Conservation (phyloP, 768 basidiomycete genomes). For the Rickenella mellea region DNA sequence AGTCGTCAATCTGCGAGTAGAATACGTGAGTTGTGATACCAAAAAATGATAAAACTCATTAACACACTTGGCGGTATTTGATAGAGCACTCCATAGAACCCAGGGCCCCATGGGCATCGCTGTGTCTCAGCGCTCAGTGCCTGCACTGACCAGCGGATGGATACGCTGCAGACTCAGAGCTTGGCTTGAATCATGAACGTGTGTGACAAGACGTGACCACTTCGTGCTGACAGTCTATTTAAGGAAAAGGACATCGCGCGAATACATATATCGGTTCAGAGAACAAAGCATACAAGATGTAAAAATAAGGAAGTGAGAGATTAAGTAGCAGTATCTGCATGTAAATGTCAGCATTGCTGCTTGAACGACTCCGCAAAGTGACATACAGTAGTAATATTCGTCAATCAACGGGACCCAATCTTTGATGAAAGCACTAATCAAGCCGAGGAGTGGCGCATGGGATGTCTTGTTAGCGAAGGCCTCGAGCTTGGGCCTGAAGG, state of each 20-base stretch:
- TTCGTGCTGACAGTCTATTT: no score
- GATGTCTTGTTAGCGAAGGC: constrained; percentile 46
- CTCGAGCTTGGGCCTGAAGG: constrained; percentile 64
- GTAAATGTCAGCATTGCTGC: no score
- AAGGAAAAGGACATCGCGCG: no score
- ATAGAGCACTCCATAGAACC: constrained; percentile 57
- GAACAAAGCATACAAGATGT: no score
- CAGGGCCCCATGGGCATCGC: constrained; percentile 39
- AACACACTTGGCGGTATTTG: constrained; percentile 50
- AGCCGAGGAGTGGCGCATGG: constrained; percentile 52
- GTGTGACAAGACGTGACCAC: no score
- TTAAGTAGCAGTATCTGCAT: not conserved
- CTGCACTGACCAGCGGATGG: no score
- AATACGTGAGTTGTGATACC: constrained; percentile 5
- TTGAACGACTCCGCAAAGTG: no score
- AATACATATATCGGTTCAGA: no score
- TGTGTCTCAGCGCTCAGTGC: no score
- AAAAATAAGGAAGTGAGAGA: not conserved
- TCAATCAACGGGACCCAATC: constrained; percentile 88
- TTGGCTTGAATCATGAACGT: no score
- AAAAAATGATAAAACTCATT: not conserved
- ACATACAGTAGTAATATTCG: constrained; percentile 86
- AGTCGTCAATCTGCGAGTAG: constrained; percentile 50
- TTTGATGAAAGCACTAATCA: constrained; percentile 59
- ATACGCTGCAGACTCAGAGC: no score